Evolutionary conservation across 208 protist species (phyloP), one percentile per base, ranked within the genome.

Genomic region (Endotrypanum monterogeii): DNA sequence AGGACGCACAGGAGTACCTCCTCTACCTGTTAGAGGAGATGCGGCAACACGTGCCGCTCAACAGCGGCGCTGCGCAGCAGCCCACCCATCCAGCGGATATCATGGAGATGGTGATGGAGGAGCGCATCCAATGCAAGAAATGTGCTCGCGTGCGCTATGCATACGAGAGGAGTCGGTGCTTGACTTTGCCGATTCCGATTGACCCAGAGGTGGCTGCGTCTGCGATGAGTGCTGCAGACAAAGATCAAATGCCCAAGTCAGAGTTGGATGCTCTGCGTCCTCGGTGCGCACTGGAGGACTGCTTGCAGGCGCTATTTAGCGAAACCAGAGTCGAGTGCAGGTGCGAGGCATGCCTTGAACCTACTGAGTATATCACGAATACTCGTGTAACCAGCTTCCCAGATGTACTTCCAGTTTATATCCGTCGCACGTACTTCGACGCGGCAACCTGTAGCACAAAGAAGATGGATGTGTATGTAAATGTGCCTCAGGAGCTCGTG

Each of bases 1-100:
- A 99, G 81, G 98, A 99, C 79, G 97, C 98, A 0, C 80, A 96
- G 28, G 97, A 99, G 80, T 99, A 98, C 79, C 86, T 98, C 48
- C 86, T 97, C 63, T 96, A 98, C 83, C 71, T 99, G 0, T 56
- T 99, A 3, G 84, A 94, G 52, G 78, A 92, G 69, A 89, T 99
- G 74, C 79, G 83, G 28, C 89, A 93, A 48, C 70, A 92, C 67
- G 86, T 98, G 70, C 81, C 78, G 30, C 70, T 56, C 8, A 68
- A 74, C 60, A 61, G 9, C 28, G 55, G 11, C 63, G 63, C 46
- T 44, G 30, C 35, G 30, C 55, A 39, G 44, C 23, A 50, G 32
- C 67, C 0, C 28, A 14, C 20, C 65, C 88, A 93, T 67, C 90
- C 89, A 30, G 68, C 76, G 0, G 76, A 86, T 16, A 30, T 82